Percentiles rank a stretch among this genome's conserved stretches.
These are phyloP conservation scores for Sclerotinia glacialis DNA, from an alignment of 2,329 filamentous ascomycete species.

Conservation along the genomic window DNA sequence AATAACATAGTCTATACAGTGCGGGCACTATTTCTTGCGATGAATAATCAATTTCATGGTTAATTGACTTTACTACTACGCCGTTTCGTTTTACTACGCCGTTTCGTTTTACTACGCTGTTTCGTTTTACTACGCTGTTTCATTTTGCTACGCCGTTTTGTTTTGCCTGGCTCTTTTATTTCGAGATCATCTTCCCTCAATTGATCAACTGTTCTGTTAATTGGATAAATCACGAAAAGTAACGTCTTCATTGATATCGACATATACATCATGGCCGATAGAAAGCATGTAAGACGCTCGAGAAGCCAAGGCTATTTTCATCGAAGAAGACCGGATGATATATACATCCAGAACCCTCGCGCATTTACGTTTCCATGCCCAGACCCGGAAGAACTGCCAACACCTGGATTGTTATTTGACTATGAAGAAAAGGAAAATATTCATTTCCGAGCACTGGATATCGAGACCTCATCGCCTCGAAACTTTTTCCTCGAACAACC, in stretches of 20 bases:
- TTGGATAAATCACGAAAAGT: neutral
- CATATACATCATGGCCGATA: conserved; percentile 3
- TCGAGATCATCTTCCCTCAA: neutral
- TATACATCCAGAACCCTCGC: conserved; percentile 5
- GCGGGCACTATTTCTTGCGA: conserved; percentile 5
- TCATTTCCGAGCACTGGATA: neutral
- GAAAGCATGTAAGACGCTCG: neutral
- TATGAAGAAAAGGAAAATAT: neutral
- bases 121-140: neutral
- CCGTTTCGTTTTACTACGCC: neutral
- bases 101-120: neutral
- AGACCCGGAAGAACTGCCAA: neutral
- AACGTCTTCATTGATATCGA: neutral
- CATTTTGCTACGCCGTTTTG: neutral
- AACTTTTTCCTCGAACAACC: conserved; percentile 17
- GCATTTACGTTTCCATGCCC: neutral
- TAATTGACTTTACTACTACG: neutral
- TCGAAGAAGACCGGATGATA: conserved; percentile 7
- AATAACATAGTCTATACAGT: neutral
- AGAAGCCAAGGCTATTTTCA: conserved; percentile 12
- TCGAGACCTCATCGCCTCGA: neutral
- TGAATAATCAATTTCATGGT: neutral
- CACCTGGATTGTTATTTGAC: neutral
- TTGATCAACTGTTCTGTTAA: neutral
- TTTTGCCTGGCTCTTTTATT: neutral